Conservation (phyloP, 169 alveolate species). For the Plasmodium vinckei region DNA sequence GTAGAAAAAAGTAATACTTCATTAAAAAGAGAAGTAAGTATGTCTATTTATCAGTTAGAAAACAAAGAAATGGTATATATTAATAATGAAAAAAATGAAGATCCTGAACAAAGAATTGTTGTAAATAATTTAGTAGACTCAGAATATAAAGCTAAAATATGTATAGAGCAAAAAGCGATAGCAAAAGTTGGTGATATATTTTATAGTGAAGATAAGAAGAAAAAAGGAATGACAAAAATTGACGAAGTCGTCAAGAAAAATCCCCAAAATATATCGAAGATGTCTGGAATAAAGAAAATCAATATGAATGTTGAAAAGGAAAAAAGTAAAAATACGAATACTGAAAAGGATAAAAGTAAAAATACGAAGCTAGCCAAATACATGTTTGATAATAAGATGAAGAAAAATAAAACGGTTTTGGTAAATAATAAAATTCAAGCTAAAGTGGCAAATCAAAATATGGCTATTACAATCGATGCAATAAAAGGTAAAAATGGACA, state of each 20-base stretch:
- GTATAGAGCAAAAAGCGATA: background rate
- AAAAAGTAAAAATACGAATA: slow-evolving; percentile 18
- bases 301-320: slow-evolving; percentile 3
- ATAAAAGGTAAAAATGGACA: too few relatives aligned
- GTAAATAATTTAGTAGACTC: too few relatives aligned
- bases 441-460: too few relatives aligned
- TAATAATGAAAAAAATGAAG: too few relatives aligned
- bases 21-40: background rate
- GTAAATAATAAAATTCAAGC: too few relatives aligned
- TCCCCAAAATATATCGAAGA: background rate
- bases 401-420: background rate
- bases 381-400: background rate
- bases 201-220: background rate
- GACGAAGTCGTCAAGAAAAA: background rate
- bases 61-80: too few relatives aligned
- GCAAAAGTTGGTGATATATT: background rate
- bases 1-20: too few relatives aligned
- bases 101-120: too few relatives aligned
- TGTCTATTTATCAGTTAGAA: background rate
- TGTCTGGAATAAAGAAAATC: slow-evolving; percentile 2
- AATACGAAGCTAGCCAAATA: background rate
- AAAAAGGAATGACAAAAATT: background rate
- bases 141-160: background rate
- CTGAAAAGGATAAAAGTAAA: slow-evolving; percentile 15
- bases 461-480: too few relatives aligned